Evolutionary conservation across 257 asterid species (phyloP), one percentile per base, ranked within the genome.

Genomic region (Capsicum rhomboideum): DNA sequence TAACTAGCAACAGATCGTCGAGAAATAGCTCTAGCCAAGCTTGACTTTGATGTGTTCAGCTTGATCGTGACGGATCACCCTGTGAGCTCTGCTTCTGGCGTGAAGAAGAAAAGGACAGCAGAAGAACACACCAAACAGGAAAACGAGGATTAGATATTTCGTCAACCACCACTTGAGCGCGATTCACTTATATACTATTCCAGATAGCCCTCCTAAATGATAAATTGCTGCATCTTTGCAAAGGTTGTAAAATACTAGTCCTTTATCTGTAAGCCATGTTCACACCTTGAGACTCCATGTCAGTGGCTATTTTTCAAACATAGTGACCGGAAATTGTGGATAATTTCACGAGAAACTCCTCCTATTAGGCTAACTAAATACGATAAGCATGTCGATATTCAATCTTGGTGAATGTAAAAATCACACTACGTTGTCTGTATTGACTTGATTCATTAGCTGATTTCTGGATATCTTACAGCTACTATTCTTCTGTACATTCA

Each of bases 1-100:
- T 13, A 61, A 28, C n/a, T 2, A 28, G 18, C 72, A 64, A 29
- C 90, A 92, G 98, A 96, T 93, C 93, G 92, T 31, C 97, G 93
- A 74, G 99, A 93, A 84, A 92, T 96, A 55, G 93, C 86, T 13
- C 91, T 98, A 14, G 98, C 98, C 42, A 96, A 96, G 90, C 92
- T 94, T 64, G 92, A 83, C 4, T 94, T 94, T 81, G 98, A 96
- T 69, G 99, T n/a, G 75, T 97, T 96, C 21, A 93, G 95, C 85
- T 94, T 96, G 55, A 69, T 88, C 18, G 98, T 93, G 20, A 91
- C 91, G 89, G 98, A 92, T 89, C 92, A 91, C 26, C 96, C 94
- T 2, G 80, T 92, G 89, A 85, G 42, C 64, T 90, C 97, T 1
- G 82, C 92, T 78, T 94, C 98, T 16, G 37, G 4, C 37, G 4